Percentiles rank a stretch among this genome's conserved stretches.
Evolutionary conservation across 73 alveolate species (phyloP).

Genomic region (Tetrahymena thermophila): DNA sequence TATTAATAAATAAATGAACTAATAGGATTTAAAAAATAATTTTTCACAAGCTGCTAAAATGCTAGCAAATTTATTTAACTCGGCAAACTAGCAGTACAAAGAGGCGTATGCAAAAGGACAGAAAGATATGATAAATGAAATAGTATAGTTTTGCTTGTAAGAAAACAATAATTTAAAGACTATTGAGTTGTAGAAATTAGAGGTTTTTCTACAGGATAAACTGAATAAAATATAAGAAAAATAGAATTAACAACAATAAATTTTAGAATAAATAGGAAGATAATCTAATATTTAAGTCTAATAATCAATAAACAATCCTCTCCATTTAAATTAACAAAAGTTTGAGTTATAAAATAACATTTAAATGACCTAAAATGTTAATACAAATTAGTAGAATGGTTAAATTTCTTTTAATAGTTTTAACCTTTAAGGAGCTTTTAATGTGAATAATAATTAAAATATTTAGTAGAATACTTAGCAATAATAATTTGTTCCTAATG

Average conservation of each 20-base stretch:
- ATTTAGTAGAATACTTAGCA: not conserved
- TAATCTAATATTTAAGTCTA: not conserved
- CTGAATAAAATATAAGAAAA: not conserved
- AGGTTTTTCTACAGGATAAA: not conserved
- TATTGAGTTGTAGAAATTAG: not conserved
- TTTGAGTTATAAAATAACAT: no score
- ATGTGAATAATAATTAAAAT: no score
- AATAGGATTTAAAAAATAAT: not conserved
- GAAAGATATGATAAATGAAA: not conserved
- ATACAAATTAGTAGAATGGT: not conserved
- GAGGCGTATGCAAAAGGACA: not conserved
- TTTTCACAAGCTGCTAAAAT: not conserved
- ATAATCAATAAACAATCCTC: not conserved
- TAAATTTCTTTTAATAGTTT: no score
- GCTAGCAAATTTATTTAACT: not conserved
- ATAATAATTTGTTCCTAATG: not conserved
- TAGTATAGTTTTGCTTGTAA: not conserved
- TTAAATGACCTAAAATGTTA: not conserved
- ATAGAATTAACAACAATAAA: not conserved
- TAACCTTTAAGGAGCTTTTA: not conserved
- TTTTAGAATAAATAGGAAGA: not conserved
- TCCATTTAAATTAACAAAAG: not conserved
- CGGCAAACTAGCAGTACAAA: not conserved
- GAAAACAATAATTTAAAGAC: not conserved
- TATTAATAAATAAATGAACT: not conserved